Base-by-base conservation (phyloP, 2,329 filamentous ascomycete genomes). In the Sclerotinia spermophila region DNA sequence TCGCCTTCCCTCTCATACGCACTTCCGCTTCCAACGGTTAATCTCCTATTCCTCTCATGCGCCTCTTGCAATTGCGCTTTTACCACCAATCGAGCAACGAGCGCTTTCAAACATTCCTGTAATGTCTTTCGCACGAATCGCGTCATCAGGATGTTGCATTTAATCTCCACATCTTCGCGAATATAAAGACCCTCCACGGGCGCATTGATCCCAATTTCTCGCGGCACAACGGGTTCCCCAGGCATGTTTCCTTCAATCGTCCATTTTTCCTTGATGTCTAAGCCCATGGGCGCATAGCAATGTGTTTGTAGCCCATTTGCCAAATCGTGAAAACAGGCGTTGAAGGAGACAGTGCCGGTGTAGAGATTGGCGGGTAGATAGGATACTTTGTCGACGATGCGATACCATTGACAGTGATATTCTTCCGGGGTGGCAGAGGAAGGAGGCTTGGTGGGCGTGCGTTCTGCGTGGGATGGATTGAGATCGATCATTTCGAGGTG, bases 401-500 rank as follows among this genome's bases (percentile, higher is more conserved):
- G 86, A 82, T 94, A 96, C 94, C 94, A 97, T 33, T 83, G 83
- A 75, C 89, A 91, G 73, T 87, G 83, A 71, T 85, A 87, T 82
- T 97, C 93, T 75, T 96, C 92, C n/a, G 87, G 82, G 0, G 86
- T 83, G 17, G 91, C 89, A 77, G 89, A 86, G 30, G 84, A 77
- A 0, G 93, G 92, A 2, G 92, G 85, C 62, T 86, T 84, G 80
- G 92, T 92, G 51, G 84, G 84, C 74, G 89, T 86, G 71, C 92
- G 87, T 72, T 91, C 89, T 72, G 90, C 88, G 70, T 97, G 90
- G 4, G 64, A 71, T 15, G 69, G 69, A 33, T 59, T 53, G 70
- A 97, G 84, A 78, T 95, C 90, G 77, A 97, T 96, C 90, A 97
- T 96, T 75, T 89, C 89, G 64, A 85, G 80, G 81, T 96, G 93